Evolutionary conservation across 148 eudicot species (phyloP).

Genomic region (Rheum nobile): DNA sequence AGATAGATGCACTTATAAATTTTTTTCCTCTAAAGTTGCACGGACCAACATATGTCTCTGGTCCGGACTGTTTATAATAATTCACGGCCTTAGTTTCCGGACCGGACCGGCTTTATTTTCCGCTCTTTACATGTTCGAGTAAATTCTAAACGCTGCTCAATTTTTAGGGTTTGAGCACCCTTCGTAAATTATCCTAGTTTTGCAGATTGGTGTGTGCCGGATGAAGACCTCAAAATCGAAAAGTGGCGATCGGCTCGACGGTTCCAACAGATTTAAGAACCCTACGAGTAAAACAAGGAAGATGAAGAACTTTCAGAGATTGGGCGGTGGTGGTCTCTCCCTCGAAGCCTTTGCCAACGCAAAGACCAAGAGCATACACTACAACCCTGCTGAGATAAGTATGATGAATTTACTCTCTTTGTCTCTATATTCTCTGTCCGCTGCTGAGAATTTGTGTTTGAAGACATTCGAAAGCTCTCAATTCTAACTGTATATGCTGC

Average conservation of each 20-base stretch:
- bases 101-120: too few relatives aligned
- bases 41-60: too few relatives aligned
- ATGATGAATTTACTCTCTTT: slow-evolving; percentile 10
- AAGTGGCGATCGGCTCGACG: not conserved
- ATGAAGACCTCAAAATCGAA: slow-evolving; percentile 4
- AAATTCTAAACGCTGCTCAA: not conserved
- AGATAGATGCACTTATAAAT: too few relatives aligned
- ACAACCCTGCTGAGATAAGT: slow-evolving; percentile 75
- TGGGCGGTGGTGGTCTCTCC: slow-evolving; percentile 52
- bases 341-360: slow-evolving; percentile 75
- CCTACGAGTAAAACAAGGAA: slow-evolving; percentile 5
- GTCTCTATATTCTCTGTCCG: not conserved
- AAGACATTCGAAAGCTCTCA: not conserved
- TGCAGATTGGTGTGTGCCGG: not conserved
- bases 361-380: slow-evolving; percentile 31
- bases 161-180: not conserved
- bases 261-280: not conserved
- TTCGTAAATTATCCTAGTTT: not conserved
- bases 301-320: slow-evolving; percentile 46
- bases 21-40: too few relatives aligned
- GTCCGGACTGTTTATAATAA: too few relatives aligned
- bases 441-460: not conserved
- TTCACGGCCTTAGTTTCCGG: too few relatives aligned
- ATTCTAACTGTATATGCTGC: not conserved
- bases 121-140: not conserved